Evolutionary conservation across 169 alveolate genomes (phyloP).

Genomic region (Eimeria sp.): DNA sequence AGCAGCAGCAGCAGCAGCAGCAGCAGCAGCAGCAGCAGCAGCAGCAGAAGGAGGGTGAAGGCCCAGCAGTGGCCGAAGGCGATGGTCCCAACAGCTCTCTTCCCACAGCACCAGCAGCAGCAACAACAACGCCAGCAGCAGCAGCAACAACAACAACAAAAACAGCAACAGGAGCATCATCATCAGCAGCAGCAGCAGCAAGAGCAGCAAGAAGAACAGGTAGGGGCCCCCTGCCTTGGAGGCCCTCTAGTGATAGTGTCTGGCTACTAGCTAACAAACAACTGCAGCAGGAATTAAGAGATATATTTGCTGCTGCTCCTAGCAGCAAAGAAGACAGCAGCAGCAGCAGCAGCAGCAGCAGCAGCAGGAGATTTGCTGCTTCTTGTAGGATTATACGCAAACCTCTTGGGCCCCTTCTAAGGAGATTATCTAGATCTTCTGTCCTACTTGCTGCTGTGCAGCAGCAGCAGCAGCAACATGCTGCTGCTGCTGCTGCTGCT

Average conservation of each 20-base stretch:
- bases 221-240: conserved; percentile 26
- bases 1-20: too few relatives aligned
- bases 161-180: neutral
- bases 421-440: neutral
- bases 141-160: conserved; percentile 31
- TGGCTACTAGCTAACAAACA: neutral
- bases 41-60: neutral
- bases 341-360: neutral
- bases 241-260: neutral
- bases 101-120: neutral
- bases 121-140: neutral
- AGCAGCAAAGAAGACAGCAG: neutral
- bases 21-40: conserved; percentile 42
- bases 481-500: conserved; percentile 44
- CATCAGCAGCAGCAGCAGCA: conserved; percentile 16
- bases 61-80: neutral
- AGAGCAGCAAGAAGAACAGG: neutral
- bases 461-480: neutral
- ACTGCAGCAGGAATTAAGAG: conserved; percentile 28
- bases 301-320: conserved; percentile 19
- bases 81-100: neutral
- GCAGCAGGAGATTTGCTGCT: neutral
- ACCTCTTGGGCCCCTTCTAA: conserved; percentile 44
- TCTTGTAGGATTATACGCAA: neutral
- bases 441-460: neutral